phyloP scores from a whole-genome alignment of 2,329 filamentous ascomycete genomes.

The Herpotrichia juniperi region DNA sequence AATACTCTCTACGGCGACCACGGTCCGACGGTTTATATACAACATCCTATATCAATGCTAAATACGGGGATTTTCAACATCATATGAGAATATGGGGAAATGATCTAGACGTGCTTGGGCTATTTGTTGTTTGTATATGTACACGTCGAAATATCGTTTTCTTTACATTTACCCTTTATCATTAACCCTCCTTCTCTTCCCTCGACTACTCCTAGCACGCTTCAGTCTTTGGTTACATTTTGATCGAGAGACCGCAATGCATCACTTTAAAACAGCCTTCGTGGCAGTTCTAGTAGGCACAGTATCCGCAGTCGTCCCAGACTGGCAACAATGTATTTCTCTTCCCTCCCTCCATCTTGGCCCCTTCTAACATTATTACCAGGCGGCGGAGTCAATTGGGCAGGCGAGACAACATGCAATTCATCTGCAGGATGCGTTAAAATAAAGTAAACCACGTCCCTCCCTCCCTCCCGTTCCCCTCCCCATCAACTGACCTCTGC shows the following conservation, averaged over 20 bases:
- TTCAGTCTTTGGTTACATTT: background rate
- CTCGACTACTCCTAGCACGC: background rate
- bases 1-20: constrained; percentile 27
- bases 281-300: constrained; percentile 30
- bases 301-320: constrained; percentile 29
- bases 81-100: constrained; percentile 19
- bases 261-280: constrained; percentile 18
- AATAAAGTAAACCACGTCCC: constrained; percentile 28
- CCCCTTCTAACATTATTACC: background rate
- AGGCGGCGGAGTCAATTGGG: constrained; percentile 38
- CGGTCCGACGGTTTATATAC: constrained; percentile 37
- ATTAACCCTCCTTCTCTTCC: background rate
- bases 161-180: background rate
- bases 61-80: constrained; percentile 15
- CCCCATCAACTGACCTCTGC: constrained; percentile 9
- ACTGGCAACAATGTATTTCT: constrained; percentile 43
- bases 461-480: background rate
- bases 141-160: background rate
- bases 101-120: background rate
- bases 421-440: constrained; percentile 35
- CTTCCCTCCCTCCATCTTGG: background rate
- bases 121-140: background rate
- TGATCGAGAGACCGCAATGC: constrained; percentile 23
- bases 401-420: constrained; percentile 32
- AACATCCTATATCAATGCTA: constrained; percentile 5